phyloP scores from a whole-genome alignment of 2,329 filamentous ascomycete genomes.

The Colletotrichum zoysiae region DNA sequence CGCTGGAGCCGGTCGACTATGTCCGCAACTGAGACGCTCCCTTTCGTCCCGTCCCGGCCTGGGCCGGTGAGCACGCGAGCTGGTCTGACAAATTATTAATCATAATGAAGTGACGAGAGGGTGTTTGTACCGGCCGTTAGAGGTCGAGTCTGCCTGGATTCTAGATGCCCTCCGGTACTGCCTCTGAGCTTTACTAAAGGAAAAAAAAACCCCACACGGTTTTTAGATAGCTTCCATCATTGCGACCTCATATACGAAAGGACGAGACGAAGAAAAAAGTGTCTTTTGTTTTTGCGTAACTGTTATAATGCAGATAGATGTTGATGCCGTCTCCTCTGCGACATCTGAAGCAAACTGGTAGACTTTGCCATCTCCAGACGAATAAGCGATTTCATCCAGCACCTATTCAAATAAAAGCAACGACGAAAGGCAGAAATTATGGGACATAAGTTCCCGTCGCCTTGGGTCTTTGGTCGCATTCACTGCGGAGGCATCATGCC shows the following conservation, averaged over 20 bases:
- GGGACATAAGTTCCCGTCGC: no score
- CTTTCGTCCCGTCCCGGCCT: no score
- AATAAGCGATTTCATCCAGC: neutral
- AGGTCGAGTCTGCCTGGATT: neutral
- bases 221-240: neutral
- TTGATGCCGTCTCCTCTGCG: neutral
- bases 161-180: neutral
- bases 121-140: neutral
- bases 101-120: slow-evolving; percentile 1
- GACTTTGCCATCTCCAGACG: neutral
- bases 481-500: neutral
- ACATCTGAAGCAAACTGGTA: neutral
- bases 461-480: no score
- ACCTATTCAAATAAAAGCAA: no score
- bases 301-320: neutral
- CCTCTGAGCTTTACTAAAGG: neutral
- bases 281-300: neutral
- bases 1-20: slow-evolving; percentile 44
- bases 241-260: neutral
- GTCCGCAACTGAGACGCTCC: slow-evolving; percentile 32
- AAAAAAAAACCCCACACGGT: neutral
- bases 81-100: neutral
- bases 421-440: no score
- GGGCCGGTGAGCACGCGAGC: neutral
- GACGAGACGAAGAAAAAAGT: neutral